Base-by-base conservation (phyloP, 2,329 filamentous ascomycete genomes). In the Periconia macrospinosa region DNA sequence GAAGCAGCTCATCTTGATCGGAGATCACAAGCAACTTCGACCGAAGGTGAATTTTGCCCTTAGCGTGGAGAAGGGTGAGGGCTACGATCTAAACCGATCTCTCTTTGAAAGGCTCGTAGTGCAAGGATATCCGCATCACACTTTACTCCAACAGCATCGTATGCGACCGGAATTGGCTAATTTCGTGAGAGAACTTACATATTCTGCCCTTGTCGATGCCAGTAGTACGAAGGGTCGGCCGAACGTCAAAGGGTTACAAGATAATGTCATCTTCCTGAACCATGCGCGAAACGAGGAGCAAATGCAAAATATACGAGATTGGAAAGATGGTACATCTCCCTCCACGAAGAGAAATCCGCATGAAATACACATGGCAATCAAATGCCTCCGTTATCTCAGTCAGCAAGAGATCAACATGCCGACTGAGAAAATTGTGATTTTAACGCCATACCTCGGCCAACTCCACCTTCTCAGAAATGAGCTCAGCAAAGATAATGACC, bases 391-490 rank as follows among this genome's bases (percentile, higher is more conserved):
- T 7, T 91, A 90, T 58, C 72, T 92, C 0, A 84, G 77, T 0
- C 89, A 90, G 55, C 88, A 92, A 58, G 87, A 87, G 0, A 92
- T 91, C 61, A 78, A 79, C 23, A 27, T 8, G 23, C 23, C 23
- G 3, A 85, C 85, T 0, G 77, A 84, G 2, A 75, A 88, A 2
- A 76, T 91, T 13, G 88, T 90, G 0, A 76, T 92, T 0, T 68
- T 92, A 1, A 90, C 87, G 0, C 89, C 89, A 0, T 92, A 92
- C 59, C 75, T 91, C 0, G 88, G 87, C 0, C 88, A 91, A 59
- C 69, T 92, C 0, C 79, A 74, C 2, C 74, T 87, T 0, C 74
- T 92, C 1, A 69, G 75, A n/a, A 76, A 85, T 0, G 76, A 71
- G 0, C 72, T 91, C 6, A 73, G 73, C 5, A 70, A 78, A 10